Base-by-base conservation (phyloP, 106 monocot genomes). In the Alisma plantagoaquatica region DNA sequence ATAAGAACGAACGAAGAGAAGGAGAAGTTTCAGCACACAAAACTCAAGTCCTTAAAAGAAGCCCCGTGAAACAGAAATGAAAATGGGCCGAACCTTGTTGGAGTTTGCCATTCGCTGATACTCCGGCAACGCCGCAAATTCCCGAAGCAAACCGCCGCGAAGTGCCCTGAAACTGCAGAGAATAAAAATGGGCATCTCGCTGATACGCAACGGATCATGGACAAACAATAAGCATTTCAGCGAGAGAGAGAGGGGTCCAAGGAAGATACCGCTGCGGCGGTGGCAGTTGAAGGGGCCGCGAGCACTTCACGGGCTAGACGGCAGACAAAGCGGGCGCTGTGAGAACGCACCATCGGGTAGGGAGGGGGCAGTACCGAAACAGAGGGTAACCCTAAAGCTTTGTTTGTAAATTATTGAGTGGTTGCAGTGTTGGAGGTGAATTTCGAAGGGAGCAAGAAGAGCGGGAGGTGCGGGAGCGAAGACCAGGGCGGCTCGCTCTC, bases 291-390 rank as follows among this genome's bases (percentile, higher is more conserved):
- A 26, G 3, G 8, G 51, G 14, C 49, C 15, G 41, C 22, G 49
- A 1, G 52, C 48, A 45, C 29, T n/a, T 53, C 29, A 49, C 59
- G 31, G 4, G 72, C 53, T 27, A 73, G 8, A 52, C 32, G 23
- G 29, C 27, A 53, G 31, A 44, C 57, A 21, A 73, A 53, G 5
- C 59, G 48, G 32, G 65, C 44, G 28, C 45, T 9, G 22, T 27
- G 9, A 33, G 10, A 60, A 12, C 51, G 60, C 44, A 44, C 46
- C 72, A 64, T 73, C 47, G 23, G 46, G 23, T 32, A 27, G 12
- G 11, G 6, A 8, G 23, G 19, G 30, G 31, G 0, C 22, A 54
- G 21, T 6, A 22, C 21, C 8, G 21, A 10, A 20, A 25, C 6
- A 19, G 23, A 23, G 23, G n/a, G 33, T 23, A 23, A 56, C 23